Conservation (phyloP, 345 rosid genomes). For the Aegle marmelos region DNA sequence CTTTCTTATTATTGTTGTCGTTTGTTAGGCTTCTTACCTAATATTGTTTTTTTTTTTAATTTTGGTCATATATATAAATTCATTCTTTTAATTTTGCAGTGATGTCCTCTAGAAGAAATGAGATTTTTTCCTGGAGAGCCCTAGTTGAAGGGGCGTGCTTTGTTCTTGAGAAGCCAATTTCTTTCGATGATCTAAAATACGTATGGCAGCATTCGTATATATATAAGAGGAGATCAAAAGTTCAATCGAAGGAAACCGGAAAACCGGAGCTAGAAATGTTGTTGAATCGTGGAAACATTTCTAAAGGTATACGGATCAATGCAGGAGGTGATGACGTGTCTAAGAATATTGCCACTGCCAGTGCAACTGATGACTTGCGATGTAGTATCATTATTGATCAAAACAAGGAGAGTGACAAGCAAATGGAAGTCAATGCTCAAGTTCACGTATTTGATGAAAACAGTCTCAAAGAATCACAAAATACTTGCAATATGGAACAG, state of each 20-base stretch:
- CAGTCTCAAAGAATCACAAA: neutral
- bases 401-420: neutral
- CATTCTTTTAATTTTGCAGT: conserved; percentile 28
- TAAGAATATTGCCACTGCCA: neutral
- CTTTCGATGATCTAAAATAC: conserved; percentile 32
- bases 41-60: neutral
- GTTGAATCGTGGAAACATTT: neutral
- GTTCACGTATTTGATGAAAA: neutral
- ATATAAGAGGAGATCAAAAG: neutral
- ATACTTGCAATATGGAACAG: neutral
- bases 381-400: neutral
- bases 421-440: neutral
- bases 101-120: conserved; percentile 20
- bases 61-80: too few relatives aligned
- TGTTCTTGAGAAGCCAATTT: conserved; percentile 31
- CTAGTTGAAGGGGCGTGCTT: conserved; percentile 32
- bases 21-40: too few relatives aligned
- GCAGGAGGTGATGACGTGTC: neutral
- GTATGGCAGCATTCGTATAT: conserved; percentile 39
- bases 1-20: neutral
- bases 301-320: neutral
- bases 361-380: neutral
- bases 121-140: conserved; percentile 2
- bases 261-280: neutral
- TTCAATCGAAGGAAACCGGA: neutral